These are phyloP conservation scores for Candida insectorum DNA, from an alignment of 805 yeast genomes.

Conservation along the genomic window DNA sequence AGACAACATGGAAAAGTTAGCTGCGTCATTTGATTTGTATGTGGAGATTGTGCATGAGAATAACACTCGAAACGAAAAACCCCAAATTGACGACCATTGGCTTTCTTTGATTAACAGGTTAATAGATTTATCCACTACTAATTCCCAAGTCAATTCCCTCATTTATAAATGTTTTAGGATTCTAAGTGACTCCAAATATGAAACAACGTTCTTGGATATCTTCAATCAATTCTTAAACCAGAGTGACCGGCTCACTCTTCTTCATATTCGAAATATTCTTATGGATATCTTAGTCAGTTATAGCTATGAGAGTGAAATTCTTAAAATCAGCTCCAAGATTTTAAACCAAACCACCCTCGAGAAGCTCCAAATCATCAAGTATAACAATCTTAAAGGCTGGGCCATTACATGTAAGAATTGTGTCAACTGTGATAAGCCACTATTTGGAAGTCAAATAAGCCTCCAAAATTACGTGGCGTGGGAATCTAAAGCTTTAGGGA, in stretches of 20 bases:
- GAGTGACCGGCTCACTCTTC: constrained; percentile 47
- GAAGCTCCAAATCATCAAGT: constrained; percentile 41
- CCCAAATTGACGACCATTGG: constrained; percentile 32
- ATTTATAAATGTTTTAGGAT: constrained; percentile 31
- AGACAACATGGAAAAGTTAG: constrained; percentile 15
- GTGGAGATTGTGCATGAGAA: constrained; percentile 29
- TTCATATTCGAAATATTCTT: constrained; percentile 58
- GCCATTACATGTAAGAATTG: constrained; percentile 47
- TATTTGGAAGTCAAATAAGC: constrained; percentile 67
- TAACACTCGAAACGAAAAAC: too few relatives aligned
- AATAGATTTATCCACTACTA: constrained; percentile 15
- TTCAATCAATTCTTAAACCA: constrained; percentile 54
- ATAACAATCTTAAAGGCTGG: constrained; percentile 60
- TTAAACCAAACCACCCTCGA: constrained; percentile 54
- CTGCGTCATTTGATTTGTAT: constrained; percentile 30
- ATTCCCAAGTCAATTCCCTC: constrained; percentile 19
- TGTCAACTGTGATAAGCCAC: constrained; percentile 68
- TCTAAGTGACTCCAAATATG: constrained; percentile 24
- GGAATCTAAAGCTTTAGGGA: constrained; percentile 41
- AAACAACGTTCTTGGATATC: constrained; percentile 48
- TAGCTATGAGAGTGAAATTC: constrained; percentile 57
- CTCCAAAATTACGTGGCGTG: constrained; percentile 51
- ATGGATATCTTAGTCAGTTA: constrained; percentile 63
- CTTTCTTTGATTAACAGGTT: constrained; percentile 22
- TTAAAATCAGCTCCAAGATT: constrained; percentile 48